phyloP scores from a whole-genome alignment of 305 asterid species.

The Solanum chacoense region DNA sequence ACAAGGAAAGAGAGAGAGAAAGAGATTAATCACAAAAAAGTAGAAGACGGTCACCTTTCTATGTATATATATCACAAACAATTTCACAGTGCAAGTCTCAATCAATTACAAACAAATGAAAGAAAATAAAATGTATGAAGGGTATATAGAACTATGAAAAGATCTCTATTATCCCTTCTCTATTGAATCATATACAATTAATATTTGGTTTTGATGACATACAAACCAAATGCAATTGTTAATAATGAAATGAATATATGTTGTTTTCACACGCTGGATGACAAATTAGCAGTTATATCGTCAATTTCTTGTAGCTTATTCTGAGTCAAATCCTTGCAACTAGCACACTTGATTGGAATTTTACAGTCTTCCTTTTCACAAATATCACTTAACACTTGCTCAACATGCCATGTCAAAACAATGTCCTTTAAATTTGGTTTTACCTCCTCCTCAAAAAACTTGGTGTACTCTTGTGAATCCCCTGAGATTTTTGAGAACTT shows the following conservation, averaged over 20 bases:
- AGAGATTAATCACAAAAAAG: not conserved
- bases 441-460: conserved; percentile 50
- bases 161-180: not conserved
- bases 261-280: not conserved
- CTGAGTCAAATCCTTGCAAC: not conserved
- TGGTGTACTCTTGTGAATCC: conserved; percentile 50
- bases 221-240: not conserved
- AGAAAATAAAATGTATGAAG: not conserved
- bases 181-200: not conserved
- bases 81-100: not conserved
- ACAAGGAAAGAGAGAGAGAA: not conserved
- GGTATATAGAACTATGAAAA: not conserved
- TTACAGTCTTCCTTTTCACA: not conserved
- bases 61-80: not conserved
- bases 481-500: conserved; percentile 54
- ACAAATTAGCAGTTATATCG: not conserved
- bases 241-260: not conserved
- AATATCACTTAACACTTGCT: not conserved
- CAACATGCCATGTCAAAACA: conserved; percentile 72
- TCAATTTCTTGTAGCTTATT: not conserved
- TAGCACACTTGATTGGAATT: not conserved
- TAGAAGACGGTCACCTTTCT: not conserved
- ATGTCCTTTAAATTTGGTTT: conserved; percentile 53
- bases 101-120: not conserved
- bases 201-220: not conserved